A percentile compares a stretch with the other conserved stretches of the same genome.
These are phyloP conservation scores for Beauveria sp. DNA, from an alignment of 2,329 filamentous ascomycete species.

Conservation along the genomic window DNA sequence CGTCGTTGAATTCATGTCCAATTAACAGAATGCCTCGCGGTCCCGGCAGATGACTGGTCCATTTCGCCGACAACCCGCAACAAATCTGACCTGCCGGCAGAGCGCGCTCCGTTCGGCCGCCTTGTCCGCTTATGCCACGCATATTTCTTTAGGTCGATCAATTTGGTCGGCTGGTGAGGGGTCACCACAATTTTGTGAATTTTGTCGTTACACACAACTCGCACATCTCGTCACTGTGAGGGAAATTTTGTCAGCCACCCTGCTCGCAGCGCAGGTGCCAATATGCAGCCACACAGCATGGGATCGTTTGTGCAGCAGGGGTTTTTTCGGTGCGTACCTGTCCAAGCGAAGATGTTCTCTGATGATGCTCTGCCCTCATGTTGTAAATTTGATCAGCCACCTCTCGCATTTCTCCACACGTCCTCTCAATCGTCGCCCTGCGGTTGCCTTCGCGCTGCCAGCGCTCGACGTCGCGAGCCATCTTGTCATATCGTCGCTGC, in stretches of 20 bases:
- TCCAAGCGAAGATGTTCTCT: conserved; percentile 27
- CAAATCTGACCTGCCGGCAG: conserved; percentile 10
- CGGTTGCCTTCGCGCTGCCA: conserved; percentile 73
- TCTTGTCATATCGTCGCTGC: conserved; percentile 64
- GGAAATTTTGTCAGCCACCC: conserved; percentile 5
- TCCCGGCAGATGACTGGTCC: conserved; percentile 12
- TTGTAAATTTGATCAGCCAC: conserved; percentile 52
- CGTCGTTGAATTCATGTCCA: not conserved
- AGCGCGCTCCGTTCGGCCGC: conserved; percentile 5
- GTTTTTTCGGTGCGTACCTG: conserved; percentile 18
- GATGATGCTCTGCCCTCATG: conserved; percentile 35
- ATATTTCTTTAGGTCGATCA: conserved; percentile 6
- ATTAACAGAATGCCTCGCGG: conserved; percentile 6
- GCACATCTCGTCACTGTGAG: not conserved
- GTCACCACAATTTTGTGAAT: conserved; percentile 8
- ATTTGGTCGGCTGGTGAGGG: conserved; percentile 8
- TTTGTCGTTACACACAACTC: conserved; percentile 4
- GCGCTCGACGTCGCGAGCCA: conserved; percentile 64
- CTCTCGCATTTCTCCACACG: conserved; percentile 60
- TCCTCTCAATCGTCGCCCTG: conserved; percentile 62
- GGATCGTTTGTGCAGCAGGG: not conserved
- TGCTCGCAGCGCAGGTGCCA: not conserved
- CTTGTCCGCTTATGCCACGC: conserved; percentile 2
- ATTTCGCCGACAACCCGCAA: conserved; percentile 9
- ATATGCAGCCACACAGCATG: not conserved